Evolutionary conservation across 441 rosid species (phyloP).

Genomic region (Syzygium syzygioides): DNA sequence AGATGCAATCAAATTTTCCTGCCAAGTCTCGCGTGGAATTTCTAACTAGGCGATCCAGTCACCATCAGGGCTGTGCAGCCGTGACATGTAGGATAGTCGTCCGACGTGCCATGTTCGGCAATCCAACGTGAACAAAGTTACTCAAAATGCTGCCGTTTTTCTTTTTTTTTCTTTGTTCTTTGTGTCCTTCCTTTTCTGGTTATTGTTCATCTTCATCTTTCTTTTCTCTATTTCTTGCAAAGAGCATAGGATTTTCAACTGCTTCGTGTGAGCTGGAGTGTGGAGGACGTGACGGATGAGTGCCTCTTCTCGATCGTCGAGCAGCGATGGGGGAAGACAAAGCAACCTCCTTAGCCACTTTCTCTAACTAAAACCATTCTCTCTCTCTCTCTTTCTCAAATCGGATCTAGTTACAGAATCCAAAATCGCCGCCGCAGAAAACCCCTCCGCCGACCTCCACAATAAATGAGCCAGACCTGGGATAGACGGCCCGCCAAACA

Average conservation of each 20-base stretch:
- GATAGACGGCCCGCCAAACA: neutral
- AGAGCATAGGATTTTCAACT: neutral
- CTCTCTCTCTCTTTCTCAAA: neutral
- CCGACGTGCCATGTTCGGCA: neutral
- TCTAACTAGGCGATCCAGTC: neutral
- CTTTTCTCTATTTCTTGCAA: neutral
- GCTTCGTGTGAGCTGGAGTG: neutral
- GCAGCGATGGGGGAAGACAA: neutral
- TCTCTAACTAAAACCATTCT: neutral
- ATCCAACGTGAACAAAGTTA: neutral
- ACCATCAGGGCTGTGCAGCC: neutral
- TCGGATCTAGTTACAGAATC: neutral
- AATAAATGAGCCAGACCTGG: neutral
- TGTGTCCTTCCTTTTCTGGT: no score
- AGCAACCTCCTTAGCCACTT: neutral
- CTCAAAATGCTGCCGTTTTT: neutral
- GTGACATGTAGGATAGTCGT: neutral
- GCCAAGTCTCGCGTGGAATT: neutral
- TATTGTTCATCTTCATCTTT: no score
- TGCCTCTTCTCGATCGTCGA: neutral
- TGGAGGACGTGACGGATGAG: neutral
- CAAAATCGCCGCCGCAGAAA: neutral
- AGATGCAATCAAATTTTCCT: neutral
- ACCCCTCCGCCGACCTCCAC: neutral
- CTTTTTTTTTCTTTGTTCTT: neutral